Evolutionary conservation across 768 basidiomycete genomes (phyloP).

Genomic region (Lactifluus volemus): DNA sequence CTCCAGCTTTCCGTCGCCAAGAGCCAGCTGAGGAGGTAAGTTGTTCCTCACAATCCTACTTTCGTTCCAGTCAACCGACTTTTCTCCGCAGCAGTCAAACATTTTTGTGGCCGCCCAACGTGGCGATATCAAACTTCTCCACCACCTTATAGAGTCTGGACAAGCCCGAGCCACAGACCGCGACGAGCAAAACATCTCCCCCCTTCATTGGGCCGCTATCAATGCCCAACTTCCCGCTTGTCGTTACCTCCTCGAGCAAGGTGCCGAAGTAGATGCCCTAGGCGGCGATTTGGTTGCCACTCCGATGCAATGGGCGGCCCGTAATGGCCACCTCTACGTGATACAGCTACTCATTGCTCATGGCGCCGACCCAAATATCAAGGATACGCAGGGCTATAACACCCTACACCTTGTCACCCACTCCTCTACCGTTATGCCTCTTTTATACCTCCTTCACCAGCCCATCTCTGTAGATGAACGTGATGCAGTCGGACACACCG

Average conservation of each 20-base stretch:
- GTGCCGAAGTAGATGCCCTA: conserved; percentile 88
- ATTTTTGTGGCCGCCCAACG: conserved; percentile 85
- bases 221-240: conserved; percentile 91
- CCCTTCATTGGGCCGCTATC: conserved; percentile 97
- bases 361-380: conserved; percentile 86
- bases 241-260: conserved; percentile 79
- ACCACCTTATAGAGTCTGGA: conserved; percentile 61
- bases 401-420: conserved; percentile 92
- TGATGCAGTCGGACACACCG: conserved; percentile 88
- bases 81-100: conserved; percentile 37
- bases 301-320: conserved; percentile 96
- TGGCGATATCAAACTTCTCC: conserved; percentile 64
- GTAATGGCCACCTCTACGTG: conserved; percentile 93
- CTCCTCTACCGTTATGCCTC: conserved; percentile 88
- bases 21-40: conserved; percentile 4
- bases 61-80: background rate
- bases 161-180: conserved; percentile 64
- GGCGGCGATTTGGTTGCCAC: conserved; percentile 94
- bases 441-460: conserved; percentile 87
- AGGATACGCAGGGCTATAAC: conserved; percentile 94
- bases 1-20: background rate
- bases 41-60: background rate
- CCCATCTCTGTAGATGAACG: conserved; percentile 86
- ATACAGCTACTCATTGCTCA: conserved; percentile 86
- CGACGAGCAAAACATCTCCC: conserved; percentile 87